Base-by-base conservation (phyloP, 73 alveolate genomes). In the Stentor coeruleus region DNA sequence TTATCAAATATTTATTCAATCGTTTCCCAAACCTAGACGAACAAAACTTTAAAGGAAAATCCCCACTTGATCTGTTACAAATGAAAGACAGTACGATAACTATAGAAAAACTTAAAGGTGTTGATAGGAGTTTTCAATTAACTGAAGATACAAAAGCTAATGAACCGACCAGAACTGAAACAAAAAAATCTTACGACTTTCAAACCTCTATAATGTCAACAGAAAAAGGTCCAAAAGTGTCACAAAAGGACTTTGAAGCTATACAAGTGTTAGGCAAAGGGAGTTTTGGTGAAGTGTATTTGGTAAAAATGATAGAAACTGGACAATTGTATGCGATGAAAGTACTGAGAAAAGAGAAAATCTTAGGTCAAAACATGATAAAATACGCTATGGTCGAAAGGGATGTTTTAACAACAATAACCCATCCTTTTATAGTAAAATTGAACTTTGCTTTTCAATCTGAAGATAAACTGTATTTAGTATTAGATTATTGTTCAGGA, bases 401-500 rank as follows among this genome's bases (percentile, higher is more conserved):
- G 81, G 83, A 84, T 57, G 86, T 93, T 14, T 80, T 91, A 1
- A 95, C 89, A 57, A 86, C 83, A 38, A 59, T 91, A 39, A 87
- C 75, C 15, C 95, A 87, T 59, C 97, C 97, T 11, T 93, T 93
- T 84, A 93, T 93, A 39, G 89, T 91, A n/a, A 88, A 91, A 81
- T 77, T 93, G 40, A 75, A 86, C 39, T 93, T 89, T 81, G 98
- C 98, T 31, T 93, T 93, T 80, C 91, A 93, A 73, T 90, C 91
- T 42, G 87, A 91, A 30, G 86, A 84, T 76, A 91, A 89, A 75
- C 77, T 93, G 58, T 93, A 91, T 85, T 87, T 93, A 81, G 94
- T 87, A 14, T 74, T 93, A 74, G 98, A 93, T 37, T 93, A 81
- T 75, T 91, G 94, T 55, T 93, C 94, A 3, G 98, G 98, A 31